These are phyloP conservation scores for Metschnikowia shivogae DNA, from an alignment of 805 yeast genomes.

Conservation along the genomic window DNA sequence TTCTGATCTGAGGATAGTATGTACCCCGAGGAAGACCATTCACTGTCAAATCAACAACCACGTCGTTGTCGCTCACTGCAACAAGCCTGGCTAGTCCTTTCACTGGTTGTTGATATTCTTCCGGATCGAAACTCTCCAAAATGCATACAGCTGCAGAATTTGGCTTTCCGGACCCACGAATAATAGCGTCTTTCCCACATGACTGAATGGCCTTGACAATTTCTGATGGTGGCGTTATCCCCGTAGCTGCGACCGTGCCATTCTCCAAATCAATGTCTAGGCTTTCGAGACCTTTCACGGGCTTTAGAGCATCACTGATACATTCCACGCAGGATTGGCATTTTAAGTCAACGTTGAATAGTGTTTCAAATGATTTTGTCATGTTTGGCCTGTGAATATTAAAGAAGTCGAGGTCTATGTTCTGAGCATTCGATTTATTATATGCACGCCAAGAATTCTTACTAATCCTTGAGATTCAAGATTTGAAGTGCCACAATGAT, in stretches of 20 bases:
- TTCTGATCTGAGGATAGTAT: constrained; percentile 66
- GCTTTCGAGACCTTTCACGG: constrained; percentile 46
- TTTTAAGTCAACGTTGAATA: constrained; percentile 81
- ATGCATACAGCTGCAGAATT: constrained; percentile 91
- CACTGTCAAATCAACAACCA: constrained; percentile 72
- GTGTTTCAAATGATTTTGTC: constrained; percentile 46
- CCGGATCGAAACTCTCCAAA: constrained; percentile 62
- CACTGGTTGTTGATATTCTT: constrained; percentile 53
- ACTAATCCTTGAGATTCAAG: not conserved
- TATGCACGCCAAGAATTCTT: not conserved
- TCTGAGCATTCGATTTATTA: not conserved
- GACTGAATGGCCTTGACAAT: constrained; percentile 64
- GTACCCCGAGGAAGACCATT: constrained; percentile 64
- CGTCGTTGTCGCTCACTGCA: constrained; percentile 50
- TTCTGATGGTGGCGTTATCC: constrained; percentile 70
- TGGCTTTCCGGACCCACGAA: constrained; percentile 85
- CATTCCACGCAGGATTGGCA: constrained; percentile 69
- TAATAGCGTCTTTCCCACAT: constrained; percentile 84
- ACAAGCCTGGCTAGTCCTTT: constrained; percentile 87
- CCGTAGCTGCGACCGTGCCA: constrained; percentile 64
- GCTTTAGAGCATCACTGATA: constrained; percentile 50
- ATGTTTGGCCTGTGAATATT: not conserved
- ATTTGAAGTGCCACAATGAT: not conserved
- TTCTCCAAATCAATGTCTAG: constrained; percentile 54
- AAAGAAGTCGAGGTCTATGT: not conserved